phyloP scores from a whole-genome alignment of 2,329 filamentous ascomycete genomes.

The Trichophaea hybrida region DNA sequence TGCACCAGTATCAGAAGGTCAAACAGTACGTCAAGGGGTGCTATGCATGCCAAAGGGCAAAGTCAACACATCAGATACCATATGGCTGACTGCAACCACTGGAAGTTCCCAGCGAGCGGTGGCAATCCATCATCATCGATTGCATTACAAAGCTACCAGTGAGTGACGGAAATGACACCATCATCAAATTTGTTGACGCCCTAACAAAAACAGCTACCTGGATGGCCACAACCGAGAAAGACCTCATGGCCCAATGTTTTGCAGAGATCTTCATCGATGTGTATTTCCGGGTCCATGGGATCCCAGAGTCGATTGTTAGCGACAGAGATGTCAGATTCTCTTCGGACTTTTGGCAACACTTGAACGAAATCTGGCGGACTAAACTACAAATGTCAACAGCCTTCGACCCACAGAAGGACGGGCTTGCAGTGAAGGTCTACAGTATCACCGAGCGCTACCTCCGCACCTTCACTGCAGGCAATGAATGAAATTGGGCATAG shows the following conservation, averaged over 20 bases:
- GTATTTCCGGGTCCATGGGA: constrained; percentile 1
- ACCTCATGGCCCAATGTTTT: not conserved
- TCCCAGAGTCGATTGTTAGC: constrained; percentile 10
- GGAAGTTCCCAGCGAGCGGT: not conserved
- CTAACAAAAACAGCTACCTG: not conserved
- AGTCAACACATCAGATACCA: not conserved
- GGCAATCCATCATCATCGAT: constrained; percentile 4
- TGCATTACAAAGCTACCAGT: constrained; percentile 7
- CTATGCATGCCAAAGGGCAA: not conserved
- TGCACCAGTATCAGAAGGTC: not conserved
- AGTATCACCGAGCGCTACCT: constrained; percentile 17
- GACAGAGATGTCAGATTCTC: constrained; percentile 18
- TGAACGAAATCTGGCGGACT: too few relatives aligned
- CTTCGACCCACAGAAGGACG: constrained; percentile 18
- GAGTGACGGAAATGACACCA: constrained; percentile 1
- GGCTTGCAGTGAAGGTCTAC: constrained; percentile 20
- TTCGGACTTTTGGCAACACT: constrained; percentile 18
- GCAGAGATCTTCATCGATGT: not conserved
- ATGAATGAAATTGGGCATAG: constrained; percentile 16
- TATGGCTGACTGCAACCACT: not conserved
- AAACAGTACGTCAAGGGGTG: not conserved
- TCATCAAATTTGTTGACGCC: not conserved
- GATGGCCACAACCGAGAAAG: constrained; percentile 2
- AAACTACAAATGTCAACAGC: constrained; percentile 12
- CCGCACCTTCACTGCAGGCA: constrained; percentile 11